Conservation (phyloP, 2,329 filamentous ascomycete genomes). For the Diaporthe humulicola region DNA sequence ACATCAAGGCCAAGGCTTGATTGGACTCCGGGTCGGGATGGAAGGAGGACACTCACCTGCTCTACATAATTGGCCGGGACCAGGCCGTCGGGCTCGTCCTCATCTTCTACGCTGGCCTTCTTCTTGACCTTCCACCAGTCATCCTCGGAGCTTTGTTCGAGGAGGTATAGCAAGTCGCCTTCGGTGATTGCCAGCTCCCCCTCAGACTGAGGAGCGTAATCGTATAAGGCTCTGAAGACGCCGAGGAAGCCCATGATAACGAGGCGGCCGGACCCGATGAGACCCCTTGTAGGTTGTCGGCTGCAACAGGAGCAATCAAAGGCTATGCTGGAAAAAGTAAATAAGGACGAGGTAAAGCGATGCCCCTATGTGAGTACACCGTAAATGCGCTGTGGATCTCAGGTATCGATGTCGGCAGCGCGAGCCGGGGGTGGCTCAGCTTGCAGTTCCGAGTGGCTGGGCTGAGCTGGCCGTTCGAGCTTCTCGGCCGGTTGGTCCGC, state of each 20-base stretch:
- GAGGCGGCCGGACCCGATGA: slow-evolving; percentile 11
- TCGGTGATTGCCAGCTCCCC: slow-evolving; percentile 88
- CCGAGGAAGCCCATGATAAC: slow-evolving; percentile 87
- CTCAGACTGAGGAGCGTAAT: slow-evolving; percentile 89
- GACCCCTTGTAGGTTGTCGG: slow-evolving; percentile 9
- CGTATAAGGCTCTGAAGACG: slow-evolving; percentile 91
- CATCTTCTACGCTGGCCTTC: slow-evolving; percentile 84
- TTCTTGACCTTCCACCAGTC: slow-evolving; percentile 98
- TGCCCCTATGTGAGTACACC: slow-evolving; percentile 23
- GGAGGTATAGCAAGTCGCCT: slow-evolving; percentile 88
- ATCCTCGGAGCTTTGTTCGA: slow-evolving; percentile 83
- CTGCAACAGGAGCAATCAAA: slow-evolving; percentile 19
- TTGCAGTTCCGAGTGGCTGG: slow-evolving; percentile 25
- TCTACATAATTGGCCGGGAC: slow-evolving; percentile 97
- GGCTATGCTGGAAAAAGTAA: neutral
- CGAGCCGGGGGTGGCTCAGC: slow-evolving; percentile 35
- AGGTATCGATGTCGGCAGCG: slow-evolving; percentile 25
- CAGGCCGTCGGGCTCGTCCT: slow-evolving; percentile 90
- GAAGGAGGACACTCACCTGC: slow-evolving; percentile 75
- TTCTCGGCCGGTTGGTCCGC: slow-evolving; percentile 30
- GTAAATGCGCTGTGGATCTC: slow-evolving; percentile 27
- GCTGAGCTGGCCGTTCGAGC: slow-evolving; percentile 30
- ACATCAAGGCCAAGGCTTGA: neutral
- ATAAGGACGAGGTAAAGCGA: neutral
- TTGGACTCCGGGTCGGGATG: neutral